Evolutionary conservation across 1,284 basidiomycete species (phyloP).

Genomic region (Ustilago xerochloae): DNA sequence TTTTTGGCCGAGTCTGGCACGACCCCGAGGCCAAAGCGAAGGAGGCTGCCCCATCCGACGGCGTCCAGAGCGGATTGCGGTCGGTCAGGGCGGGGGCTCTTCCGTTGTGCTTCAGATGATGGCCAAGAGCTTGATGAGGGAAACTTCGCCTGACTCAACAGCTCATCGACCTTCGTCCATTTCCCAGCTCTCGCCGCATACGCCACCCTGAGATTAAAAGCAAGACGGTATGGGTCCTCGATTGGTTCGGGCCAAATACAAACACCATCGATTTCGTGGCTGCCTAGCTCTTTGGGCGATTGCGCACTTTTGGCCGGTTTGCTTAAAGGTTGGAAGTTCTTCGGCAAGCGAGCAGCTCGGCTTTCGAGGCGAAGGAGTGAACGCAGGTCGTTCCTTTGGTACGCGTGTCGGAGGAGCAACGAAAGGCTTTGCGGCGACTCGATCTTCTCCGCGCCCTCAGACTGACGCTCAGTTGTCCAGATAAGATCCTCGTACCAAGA

Average conservation of each 20-base stretch:
- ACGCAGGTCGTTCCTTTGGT: conserved; percentile 24
- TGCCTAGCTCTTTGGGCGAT: neutral
- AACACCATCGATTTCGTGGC: conserved; percentile 10
- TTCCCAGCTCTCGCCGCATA: conserved; percentile 25
- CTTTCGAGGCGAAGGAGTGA: conserved; percentile 25
- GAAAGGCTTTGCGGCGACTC: conserved; percentile 23
- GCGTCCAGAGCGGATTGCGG: neutral
- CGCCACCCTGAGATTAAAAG: conserved; percentile 32
- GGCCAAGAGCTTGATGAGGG: neutral
- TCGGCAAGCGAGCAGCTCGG: conserved; percentile 6
- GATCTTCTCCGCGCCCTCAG: conserved; percentile 1
- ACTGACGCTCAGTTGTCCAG: conserved; percentile 32
- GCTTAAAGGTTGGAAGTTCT: neutral
- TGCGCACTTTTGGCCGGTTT: neutral
- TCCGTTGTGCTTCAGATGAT: too few relatives aligned
- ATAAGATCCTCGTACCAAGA: conserved; percentile 40
- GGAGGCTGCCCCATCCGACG: conserved; percentile 30
- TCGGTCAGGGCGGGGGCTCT: neutral
- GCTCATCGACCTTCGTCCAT: conserved; percentile 29
- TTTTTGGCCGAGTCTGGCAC: neutral
- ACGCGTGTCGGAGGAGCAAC: conserved; percentile 21
- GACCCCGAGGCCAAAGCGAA: conserved; percentile 23
- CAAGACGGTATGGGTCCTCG: conserved; percentile 23
- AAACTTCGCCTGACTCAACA: conserved; percentile 8
- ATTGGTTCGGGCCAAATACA: conserved; percentile 18